These are phyloP conservation scores for Aspergillus versicolor DNA, from an alignment of 2,329 filamentous ascomycete species.

Conservation along the genomic window DNA sequence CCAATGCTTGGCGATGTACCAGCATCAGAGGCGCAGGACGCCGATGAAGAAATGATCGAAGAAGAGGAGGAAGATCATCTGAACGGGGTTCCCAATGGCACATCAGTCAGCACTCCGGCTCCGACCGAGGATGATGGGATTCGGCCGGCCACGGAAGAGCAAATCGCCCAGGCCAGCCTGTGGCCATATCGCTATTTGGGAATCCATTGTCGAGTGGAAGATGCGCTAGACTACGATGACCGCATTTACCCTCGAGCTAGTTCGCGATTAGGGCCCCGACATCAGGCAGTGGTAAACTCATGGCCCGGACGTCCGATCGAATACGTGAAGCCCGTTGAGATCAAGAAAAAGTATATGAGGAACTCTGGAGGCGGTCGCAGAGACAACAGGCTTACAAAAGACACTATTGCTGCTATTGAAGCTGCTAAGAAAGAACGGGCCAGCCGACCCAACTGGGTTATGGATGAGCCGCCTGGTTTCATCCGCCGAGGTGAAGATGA, in stretches of 20 bases:
- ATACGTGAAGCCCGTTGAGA: slow-evolving; percentile 82
- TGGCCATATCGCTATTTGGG: slow-evolving; percentile 97
- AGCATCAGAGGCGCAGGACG: slow-evolving; percentile 52
- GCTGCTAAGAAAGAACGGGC: slow-evolving; percentile 76
- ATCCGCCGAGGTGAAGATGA: slow-evolving; percentile 79
- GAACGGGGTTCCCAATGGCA: slow-evolving; percentile 51
- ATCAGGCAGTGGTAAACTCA: slow-evolving; percentile 80
- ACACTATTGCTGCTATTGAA: slow-evolving; percentile 74
- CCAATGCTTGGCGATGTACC: slow-evolving; percentile 62
- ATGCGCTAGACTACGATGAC: slow-evolving; percentile 95
- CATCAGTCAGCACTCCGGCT: slow-evolving; percentile 64
- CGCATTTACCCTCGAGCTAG: slow-evolving; percentile 95
- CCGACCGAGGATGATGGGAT: slow-evolving; percentile 55
- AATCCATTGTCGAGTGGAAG: slow-evolving; percentile 91
- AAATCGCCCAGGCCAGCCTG: slow-evolving; percentile 86
- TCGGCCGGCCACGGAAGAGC: slow-evolving; percentile 71
- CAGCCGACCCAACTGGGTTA: slow-evolving; percentile 85
- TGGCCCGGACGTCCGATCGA: slow-evolving; percentile 89
- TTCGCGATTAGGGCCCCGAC: slow-evolving; percentile 83
- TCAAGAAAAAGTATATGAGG: slow-evolving; percentile 73
- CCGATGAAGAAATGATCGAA: slow-evolving; percentile 66
- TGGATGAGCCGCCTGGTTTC: slow-evolving; percentile 87
- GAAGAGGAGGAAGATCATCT: slow-evolving; percentile 73
- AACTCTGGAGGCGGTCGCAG: slow-evolving; percentile 66
- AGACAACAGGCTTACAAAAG: slow-evolving; percentile 74